A percentile compares a stretch with the other conserved stretches of the same genome.
Evolutionary conservation across 1,284 basidiomycete genomes (phyloP).

Genomic region (Melampsora americana): DNA sequence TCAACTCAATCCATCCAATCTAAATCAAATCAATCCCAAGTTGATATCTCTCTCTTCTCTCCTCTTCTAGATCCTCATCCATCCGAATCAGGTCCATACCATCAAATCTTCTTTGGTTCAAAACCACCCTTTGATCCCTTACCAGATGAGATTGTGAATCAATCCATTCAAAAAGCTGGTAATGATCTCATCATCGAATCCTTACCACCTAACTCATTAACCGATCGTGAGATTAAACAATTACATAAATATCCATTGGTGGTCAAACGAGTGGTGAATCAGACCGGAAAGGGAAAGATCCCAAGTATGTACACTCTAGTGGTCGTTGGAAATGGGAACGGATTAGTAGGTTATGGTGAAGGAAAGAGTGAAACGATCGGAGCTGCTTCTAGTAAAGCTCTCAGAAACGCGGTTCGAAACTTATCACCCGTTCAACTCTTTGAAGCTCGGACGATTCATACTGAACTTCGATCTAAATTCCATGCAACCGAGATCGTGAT

Average conservation of each 20-base stretch:
- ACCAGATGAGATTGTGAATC: constrained; percentile 30
- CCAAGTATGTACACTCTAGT: constrained; percentile 52
- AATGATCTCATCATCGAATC: constrained; percentile 32
- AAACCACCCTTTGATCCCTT: constrained; percentile 22
- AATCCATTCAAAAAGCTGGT: constrained; percentile 23
- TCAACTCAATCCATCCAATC: not conserved
- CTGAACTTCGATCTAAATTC: constrained; percentile 51
- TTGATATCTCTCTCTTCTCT: constrained; percentile 41
- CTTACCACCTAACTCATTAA: constrained; percentile 46
- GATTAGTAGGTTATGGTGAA: constrained; percentile 53
- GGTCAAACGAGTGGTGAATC: constrained; percentile 52
- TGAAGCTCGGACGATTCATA: constrained; percentile 51
- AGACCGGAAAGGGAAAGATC: constrained; percentile 53
- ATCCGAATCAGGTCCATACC: constrained; percentile 32
- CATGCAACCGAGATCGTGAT: constrained; percentile 52
- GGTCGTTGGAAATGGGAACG: constrained; percentile 53
- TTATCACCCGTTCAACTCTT: constrained; percentile 50
- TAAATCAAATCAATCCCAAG: constrained; percentile 10
- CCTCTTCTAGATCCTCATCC: constrained; percentile 35
- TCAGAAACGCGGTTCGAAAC: constrained; percentile 52
- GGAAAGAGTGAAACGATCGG: constrained; percentile 52
- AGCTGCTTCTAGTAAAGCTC: constrained; percentile 51
- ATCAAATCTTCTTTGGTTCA: constrained; percentile 32
- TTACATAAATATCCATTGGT: constrained; percentile 52
- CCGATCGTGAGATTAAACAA: constrained; percentile 49